phyloP scores from a whole-genome alignment of 371 early-diverging fungal genomes.

The Syncephalis plumigaleata region DNA sequence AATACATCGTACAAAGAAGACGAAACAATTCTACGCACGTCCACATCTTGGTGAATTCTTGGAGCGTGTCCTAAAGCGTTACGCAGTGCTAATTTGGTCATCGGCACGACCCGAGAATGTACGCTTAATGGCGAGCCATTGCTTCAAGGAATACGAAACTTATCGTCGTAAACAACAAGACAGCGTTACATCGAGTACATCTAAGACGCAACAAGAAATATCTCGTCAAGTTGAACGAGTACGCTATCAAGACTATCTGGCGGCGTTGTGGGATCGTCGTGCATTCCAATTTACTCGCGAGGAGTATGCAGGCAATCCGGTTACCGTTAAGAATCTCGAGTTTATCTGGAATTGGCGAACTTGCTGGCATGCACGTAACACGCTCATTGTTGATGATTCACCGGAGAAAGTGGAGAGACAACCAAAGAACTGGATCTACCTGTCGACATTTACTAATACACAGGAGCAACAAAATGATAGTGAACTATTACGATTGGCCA shows the following conservation, averaged over 20 bases:
- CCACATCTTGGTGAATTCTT: not conserved
- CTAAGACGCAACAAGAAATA: too few species aligned
- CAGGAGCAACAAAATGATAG: not conserved
- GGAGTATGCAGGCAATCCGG: too few species aligned
- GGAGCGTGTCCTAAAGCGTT: not conserved
- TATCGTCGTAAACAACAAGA: too few species aligned
- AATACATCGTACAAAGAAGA: not conserved
- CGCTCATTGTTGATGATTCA: not conserved
- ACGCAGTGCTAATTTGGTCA: not conserved
- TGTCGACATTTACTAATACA: not conserved
- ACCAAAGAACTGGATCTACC: not conserved
- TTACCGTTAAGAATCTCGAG: not conserved
- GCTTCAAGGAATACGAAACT: too few species aligned
- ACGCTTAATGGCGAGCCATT: not conserved
- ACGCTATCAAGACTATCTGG: too few species aligned
- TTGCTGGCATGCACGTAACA: not conserved
- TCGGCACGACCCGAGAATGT: not conserved
- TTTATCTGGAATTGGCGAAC: not conserved
- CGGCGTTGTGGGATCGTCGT: too few species aligned
- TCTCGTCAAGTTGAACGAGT: too few species aligned
- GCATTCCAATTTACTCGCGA: too few species aligned
- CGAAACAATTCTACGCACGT: not conserved
- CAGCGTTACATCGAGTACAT: too few species aligned
- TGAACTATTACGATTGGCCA: not conserved
- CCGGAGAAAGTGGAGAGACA: not conserved